Evolutionary conservation across 177 flowering plant species (phyloP).

Genomic region (Vitis hybrid): DNA sequence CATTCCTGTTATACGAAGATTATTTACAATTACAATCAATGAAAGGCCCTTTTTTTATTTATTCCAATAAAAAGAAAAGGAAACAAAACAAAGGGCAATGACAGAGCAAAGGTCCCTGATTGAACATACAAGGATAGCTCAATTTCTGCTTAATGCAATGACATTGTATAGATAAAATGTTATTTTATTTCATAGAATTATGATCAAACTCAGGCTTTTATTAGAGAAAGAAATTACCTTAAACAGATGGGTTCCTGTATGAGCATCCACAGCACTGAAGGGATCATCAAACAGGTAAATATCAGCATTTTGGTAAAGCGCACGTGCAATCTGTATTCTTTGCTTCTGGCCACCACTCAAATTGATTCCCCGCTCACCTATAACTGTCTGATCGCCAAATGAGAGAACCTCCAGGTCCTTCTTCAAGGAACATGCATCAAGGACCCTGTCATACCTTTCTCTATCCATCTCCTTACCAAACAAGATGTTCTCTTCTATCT

Average conservation of each 20-base stretch:
- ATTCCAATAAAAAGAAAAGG: no score
- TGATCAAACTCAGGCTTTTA: not conserved
- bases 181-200: not conserved
- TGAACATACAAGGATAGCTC: no score
- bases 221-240: conserved; percentile 34
- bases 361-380: conserved; percentile 76
- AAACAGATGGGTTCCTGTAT: conserved; percentile 63
- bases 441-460: conserved; percentile 45
- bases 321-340: conserved; percentile 74
- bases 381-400: conserved; percentile 59
- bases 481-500: conserved; percentile 65
- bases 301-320: conserved; percentile 73
- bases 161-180: no score
- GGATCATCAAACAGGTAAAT: conserved; percentile 78
- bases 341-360: conserved; percentile 86
- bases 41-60: no score
- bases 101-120: no score
- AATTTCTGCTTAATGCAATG: no score
- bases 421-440: conserved; percentile 58
- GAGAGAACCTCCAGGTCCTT: conserved; percentile 58
- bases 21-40: not conserved
- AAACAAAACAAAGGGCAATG: no score
- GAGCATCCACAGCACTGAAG: conserved; percentile 82
- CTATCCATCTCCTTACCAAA: conserved; percentile 63
- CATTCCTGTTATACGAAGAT: conserved; percentile 37